Evolutionary conservation across 192 early-diverging fungal genomes (phyloP).

Genomic region (Podila clonocystis): DNA sequence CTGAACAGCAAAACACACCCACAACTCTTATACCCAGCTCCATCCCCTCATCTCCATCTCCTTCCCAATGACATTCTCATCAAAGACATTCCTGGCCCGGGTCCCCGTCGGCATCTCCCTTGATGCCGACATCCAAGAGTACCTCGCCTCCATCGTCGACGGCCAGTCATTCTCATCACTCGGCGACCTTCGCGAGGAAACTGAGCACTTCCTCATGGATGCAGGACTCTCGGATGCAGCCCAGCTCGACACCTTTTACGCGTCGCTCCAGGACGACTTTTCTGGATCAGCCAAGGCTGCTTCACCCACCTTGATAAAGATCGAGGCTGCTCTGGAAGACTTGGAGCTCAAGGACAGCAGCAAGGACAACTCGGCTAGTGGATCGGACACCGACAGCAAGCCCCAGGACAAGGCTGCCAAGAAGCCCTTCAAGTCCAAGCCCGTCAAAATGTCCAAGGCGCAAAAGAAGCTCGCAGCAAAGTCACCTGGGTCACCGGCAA

Average conservation of each 20-base stretch:
- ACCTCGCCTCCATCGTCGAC: constrained; percentile 36
- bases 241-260: constrained; percentile 61
- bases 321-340: constrained; percentile 6
- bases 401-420: constrained; percentile 18
- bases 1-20: too few relatives aligned
- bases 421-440: constrained; percentile 29
- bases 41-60: background rate
- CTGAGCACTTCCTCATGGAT: constrained; percentile 71
- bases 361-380: constrained; percentile 3
- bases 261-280: constrained; percentile 14
- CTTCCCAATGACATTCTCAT: constrained; percentile 12
- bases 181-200: constrained; percentile 66
- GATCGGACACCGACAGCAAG: constrained; percentile 9
- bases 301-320: constrained; percentile 7
- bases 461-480: constrained; percentile 49
- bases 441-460: constrained; percentile 48
- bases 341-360: constrained; percentile 19
- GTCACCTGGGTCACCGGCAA: constrained; percentile 3
- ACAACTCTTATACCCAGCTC: background rate
- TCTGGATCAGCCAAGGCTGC: background rate
- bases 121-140: constrained; percentile 47
- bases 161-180: constrained; percentile 38
- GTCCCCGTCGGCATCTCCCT: constrained; percentile 31
- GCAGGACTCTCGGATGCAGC: constrained; percentile 62
- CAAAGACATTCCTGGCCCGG: constrained; percentile 38